A percentile compares a stretch with the other conserved stretches of the same genome.
Conservation (phyloP, 1,139 yeast genomes). For the Yamadazyma diospyri region DNA sequence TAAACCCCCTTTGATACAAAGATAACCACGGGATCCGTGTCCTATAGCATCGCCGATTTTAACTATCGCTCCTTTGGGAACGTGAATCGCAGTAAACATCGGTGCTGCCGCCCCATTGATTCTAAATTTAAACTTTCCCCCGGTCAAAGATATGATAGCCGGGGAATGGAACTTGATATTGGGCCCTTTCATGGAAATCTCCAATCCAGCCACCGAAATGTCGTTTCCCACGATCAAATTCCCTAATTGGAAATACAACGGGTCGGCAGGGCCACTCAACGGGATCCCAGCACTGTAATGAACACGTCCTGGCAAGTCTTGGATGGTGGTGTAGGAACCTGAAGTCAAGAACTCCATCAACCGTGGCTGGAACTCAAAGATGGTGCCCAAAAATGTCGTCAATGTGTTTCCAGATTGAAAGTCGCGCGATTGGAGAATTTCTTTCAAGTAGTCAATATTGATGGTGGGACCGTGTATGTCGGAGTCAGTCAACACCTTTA, state of each 20-base stretch:
- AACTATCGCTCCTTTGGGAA: slow-evolving; percentile 23
- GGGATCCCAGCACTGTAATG: slow-evolving; percentile 28
- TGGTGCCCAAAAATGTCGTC: slow-evolving; percentile 21
- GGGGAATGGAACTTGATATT: slow-evolving; percentile 24
- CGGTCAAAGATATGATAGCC: slow-evolving; percentile 22
- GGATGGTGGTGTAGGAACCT: slow-evolving; percentile 33
- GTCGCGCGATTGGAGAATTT: slow-evolving; percentile 19
- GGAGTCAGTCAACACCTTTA: slow-evolving; percentile 19
- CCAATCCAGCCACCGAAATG: slow-evolving; percentile 22
- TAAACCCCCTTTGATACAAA: slow-evolving; percentile 32
- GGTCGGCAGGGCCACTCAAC: slow-evolving; percentile 30
- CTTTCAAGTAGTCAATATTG: slow-evolving; percentile 26
- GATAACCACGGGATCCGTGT: slow-evolving; percentile 23
- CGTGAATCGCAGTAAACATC: slow-evolving; percentile 23
- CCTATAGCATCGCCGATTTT: slow-evolving; percentile 25
- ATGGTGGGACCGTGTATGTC: slow-evolving; percentile 29
- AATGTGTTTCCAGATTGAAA: slow-evolving; percentile 23
- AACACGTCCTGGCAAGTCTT: slow-evolving; percentile 31
- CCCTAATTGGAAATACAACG: slow-evolving; percentile 27
- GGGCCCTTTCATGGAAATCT: slow-evolving; percentile 30
- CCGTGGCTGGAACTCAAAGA: slow-evolving; percentile 22
- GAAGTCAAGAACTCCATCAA: slow-evolving; percentile 26
- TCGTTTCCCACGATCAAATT: slow-evolving; percentile 30
- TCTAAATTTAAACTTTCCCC: slow-evolving; percentile 24
- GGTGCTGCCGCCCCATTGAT: slow-evolving; percentile 22